phyloP scores from a whole-genome alignment of 176 grass and related monocot species.

The Oryza rufipogon region DNA sequence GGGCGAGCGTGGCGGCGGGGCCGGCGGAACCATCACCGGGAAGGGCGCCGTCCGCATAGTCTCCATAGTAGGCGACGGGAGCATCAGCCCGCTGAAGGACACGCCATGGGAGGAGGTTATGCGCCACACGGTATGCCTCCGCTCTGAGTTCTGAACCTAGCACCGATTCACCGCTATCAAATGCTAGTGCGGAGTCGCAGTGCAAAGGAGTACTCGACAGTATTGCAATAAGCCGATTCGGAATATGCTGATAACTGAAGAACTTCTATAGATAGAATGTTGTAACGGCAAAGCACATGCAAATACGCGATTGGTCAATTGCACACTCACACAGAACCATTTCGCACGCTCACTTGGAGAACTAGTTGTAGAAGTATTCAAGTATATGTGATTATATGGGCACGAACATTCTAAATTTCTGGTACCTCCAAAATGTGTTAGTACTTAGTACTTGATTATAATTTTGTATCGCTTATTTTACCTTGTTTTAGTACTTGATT shows the following conservation, averaged over 20 bases:
- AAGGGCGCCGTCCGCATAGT: conserved; percentile 51
- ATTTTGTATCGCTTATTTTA: neutral
- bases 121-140: conserved; percentile 66
- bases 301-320: neutral
- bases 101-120: conserved; percentile 90
- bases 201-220: neutral
- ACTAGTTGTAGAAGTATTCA: neutral
- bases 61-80: conserved; percentile 68
- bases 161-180: neutral
- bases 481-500: neutral
- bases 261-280: neutral
- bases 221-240: neutral
- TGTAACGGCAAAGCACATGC: neutral
- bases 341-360: neutral
- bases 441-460: neutral
- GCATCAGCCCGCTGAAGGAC: conserved; percentile 66
- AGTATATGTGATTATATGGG: neutral
- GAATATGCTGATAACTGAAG: neutral
- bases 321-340: neutral
- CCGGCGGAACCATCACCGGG: neutral
- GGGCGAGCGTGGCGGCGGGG: neutral
- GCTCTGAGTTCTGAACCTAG: conserved; percentile 31
- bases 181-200: neutral
- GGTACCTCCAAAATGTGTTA: neutral
- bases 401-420: neutral